phyloP scores from a whole-genome alignment of 2,329 filamentous ascomycete genomes.

The Penicillium sp. region DNA sequence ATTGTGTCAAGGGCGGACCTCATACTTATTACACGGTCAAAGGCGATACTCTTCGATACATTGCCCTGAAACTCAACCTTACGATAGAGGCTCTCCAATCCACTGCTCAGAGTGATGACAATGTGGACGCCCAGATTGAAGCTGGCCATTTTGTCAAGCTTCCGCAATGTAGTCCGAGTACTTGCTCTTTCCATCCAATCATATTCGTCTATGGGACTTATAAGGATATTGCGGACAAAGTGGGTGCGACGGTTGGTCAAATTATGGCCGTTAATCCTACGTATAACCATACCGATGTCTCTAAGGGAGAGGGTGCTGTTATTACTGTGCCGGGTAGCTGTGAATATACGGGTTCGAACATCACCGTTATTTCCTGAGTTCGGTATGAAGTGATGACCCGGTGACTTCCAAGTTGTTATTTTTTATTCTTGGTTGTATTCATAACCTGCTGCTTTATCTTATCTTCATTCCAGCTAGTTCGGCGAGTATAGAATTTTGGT shows the following conservation, averaged over 20 bases:
- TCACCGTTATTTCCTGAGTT: background rate
- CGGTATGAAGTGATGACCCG: too few relatives aligned
- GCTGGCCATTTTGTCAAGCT: conserved; percentile 7
- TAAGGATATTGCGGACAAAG: conserved; percentile 15
- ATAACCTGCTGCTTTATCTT: too few relatives aligned
- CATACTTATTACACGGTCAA: too few relatives aligned
- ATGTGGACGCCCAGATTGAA: background rate
- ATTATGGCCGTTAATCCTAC: conserved; percentile 12
- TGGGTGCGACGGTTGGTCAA: conserved; percentile 11
- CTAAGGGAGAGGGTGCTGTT: conserved; percentile 3
- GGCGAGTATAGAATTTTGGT: too few relatives aligned
- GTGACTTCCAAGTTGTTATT: too few relatives aligned
- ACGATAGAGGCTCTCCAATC: background rate
- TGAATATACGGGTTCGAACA: background rate
- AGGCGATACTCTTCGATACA: too few relatives aligned
- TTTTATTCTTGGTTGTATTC: too few relatives aligned
- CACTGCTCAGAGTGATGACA: background rate
- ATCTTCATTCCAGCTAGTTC: too few relatives aligned
- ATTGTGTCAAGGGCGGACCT: too few relatives aligned
- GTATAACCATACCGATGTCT: conserved; percentile 12
- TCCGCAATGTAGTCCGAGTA: conserved; percentile 10
- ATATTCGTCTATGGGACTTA: conserved; percentile 12
- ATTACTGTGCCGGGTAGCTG: conserved; percentile 6
- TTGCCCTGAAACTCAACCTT: background rate
- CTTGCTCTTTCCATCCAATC: conserved; percentile 6